Percentiles rank a stretch among this genome's conserved stretches.
Conservation (phyloP, 495 filamentous ascomycete species). For the Xylaria curta region DNA sequence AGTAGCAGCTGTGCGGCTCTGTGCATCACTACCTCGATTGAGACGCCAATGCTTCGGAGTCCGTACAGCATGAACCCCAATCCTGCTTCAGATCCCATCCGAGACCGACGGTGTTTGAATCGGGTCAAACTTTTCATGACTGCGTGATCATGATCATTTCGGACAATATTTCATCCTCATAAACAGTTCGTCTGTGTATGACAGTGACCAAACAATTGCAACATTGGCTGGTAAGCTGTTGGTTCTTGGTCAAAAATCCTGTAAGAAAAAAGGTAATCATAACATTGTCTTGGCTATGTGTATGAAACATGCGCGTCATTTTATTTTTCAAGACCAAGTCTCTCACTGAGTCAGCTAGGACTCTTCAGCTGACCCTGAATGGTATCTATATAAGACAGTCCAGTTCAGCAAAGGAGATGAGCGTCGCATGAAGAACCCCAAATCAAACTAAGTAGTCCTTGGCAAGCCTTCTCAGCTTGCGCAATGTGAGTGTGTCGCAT, state of each 20-base stretch:
- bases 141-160: not conserved
- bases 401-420: not conserved
- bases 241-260: not conserved
- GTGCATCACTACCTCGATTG: not conserved
- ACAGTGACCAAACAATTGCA: not conserved
- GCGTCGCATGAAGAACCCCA: not conserved
- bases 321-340: not conserved
- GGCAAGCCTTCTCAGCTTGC: not conserved
- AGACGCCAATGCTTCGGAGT: slow-evolving; percentile 16
- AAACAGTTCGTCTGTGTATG: not conserved
- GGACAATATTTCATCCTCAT: not conserved
- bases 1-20: slow-evolving; percentile 16
- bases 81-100: slow-evolving; percentile 6
- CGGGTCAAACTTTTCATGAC: not conserved
- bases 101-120: slow-evolving; percentile 16
- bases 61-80: slow-evolving; percentile 18
- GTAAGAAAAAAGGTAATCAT: not conserved
- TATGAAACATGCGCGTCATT: slow-evolving; percentile 8
- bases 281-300: not conserved
- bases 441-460: not conserved
- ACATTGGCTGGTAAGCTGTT: not conserved
- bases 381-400: not conserved
- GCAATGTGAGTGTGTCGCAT: not conserved
- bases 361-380: not conserved
- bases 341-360: slow-evolving; percentile 10